These are phyloP conservation scores for Phytophthora quininea DNA, from an alignment of 352 stramenopile species.

Conservation along the genomic window DNA sequence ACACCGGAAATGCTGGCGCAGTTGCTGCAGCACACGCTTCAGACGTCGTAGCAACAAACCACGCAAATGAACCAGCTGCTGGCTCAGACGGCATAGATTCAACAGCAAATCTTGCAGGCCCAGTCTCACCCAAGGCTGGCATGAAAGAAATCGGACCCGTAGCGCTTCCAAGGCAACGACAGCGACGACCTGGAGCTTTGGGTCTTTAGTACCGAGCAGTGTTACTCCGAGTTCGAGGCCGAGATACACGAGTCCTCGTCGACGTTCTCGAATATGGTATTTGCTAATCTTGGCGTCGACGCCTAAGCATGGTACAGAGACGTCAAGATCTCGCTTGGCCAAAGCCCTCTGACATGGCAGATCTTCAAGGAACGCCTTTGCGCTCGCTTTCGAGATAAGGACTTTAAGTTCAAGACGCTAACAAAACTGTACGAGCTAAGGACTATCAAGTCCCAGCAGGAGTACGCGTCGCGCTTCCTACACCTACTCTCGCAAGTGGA, in stretches of 20 bases:
- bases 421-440: conserved; percentile 17
- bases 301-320: conserved; percentile 24
- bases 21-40: too few species aligned
- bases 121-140: conserved; percentile 13
- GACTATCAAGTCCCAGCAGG: conserved; percentile 5
- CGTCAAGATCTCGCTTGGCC: conserved; percentile 11
- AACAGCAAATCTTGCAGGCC: background rate
- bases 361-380: conserved; percentile 15
- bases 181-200: conserved; percentile 21
- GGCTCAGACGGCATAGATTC: background rate
- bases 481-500: conserved; percentile 9
- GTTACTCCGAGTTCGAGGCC: conserved; percentile 3
- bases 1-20: too few species aligned
- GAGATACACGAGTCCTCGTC: conserved; percentile 6
- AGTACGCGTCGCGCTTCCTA: conserved; percentile 15
- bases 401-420: conserved; percentile 12
- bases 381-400: conserved; percentile 9
- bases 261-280: conserved; percentile 14
- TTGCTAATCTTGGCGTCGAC: conserved; percentile 11
- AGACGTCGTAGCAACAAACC: too few species aligned
- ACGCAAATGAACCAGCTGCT: background rate
- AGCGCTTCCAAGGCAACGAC: too few species aligned
- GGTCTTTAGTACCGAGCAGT: conserved; percentile 18
- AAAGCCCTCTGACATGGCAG: conserved; percentile 4
- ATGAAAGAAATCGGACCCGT: background rate